Base-by-base conservation (phyloP, 2,329 filamentous ascomycete genomes). In the Phialophora macrospora region DNA sequence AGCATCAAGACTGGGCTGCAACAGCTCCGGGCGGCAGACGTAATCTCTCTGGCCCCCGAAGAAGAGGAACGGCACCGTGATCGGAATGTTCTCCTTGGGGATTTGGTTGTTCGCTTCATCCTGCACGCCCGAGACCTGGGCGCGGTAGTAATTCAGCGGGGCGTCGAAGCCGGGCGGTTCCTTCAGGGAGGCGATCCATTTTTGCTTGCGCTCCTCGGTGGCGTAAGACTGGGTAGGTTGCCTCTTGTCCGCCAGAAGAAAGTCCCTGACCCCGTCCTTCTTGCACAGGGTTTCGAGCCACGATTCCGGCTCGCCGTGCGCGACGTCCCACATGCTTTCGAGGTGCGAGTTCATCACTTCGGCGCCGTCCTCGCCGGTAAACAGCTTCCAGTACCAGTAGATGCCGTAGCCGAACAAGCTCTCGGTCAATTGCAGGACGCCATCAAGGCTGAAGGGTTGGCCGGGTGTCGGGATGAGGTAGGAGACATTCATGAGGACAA, bases 381-480 rank as follows among this genome's bases (percentile, higher is more conserved):
- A 80, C 30, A 84, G 76, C 58, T 80, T 70, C 80, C 81, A 83
- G 75, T 84, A 85, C 46, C 75, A 73, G 54, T 74, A 77, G 3
- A 73, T 44, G 3, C 76, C 73, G 54, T 76, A 75, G 11, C 82
- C 82, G 34, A 79, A 75, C 0, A 58, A 44, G 57, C 76, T 64
- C 38, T 76, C 69, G 1, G 75, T 76, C 11, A 69, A 7, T 9
- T 71, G 68, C 63, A 80, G 79, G 1, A 72, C 62, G 8, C 65
- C 65, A 3, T 79, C 77, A 2, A 81, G 74, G 60, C 80, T 71
- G 62, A 81, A 81, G 0, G 69, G 62, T 0, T 30, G 20, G 26
- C 44, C 34, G 2, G 56, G 41, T 5, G 67, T 64, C 0, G 80
- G 80, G 0, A 75, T 72, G 12, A 68, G 62, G 72, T 84, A 84